These are phyloP conservation scores for Suillus subalutaceus DNA, from an alignment of 768 basidiomycete genomes.

Conservation along the genomic window DNA sequence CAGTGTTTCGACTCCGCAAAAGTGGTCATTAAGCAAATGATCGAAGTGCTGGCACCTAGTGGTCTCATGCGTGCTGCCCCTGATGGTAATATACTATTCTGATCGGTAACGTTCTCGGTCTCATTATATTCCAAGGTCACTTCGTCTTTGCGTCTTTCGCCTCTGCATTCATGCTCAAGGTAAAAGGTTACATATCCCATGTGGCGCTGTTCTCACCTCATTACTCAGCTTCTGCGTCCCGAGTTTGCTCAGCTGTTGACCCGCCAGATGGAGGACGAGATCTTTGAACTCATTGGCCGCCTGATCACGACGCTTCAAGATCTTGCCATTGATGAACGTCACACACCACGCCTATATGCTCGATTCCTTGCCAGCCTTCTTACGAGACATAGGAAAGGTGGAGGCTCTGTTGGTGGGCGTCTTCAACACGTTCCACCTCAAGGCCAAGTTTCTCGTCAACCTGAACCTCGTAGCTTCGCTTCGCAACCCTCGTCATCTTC, in stretches of 20 bases:
- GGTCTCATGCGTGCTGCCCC: constrained; percentile 81
- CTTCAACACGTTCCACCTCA: constrained; percentile 54
- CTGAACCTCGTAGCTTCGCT: constrained; percentile 17
- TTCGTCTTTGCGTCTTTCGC: constrained; percentile 83
- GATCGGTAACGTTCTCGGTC: neutral
- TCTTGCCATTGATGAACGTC: constrained; percentile 80
- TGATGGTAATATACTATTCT: constrained; percentile 54
- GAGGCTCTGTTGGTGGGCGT: constrained; percentile 54
- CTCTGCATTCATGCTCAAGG: constrained; percentile 82
- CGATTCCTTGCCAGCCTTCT: constrained; percentile 78
- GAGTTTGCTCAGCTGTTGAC: constrained; percentile 68
- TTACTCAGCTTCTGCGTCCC: constrained; percentile 63
- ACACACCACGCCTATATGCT: constrained; percentile 80
- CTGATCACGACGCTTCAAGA: constrained; percentile 74
- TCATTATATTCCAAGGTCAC: constrained; percentile 48
- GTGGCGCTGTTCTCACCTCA: neutral
- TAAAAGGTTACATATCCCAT: constrained; percentile 26
- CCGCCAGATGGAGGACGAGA: constrained; percentile 63
- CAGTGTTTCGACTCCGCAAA: constrained; percentile 77
- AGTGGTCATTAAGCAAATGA: constrained; percentile 63
- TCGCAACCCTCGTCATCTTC: constrained; percentile 35
- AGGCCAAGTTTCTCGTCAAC: constrained; percentile 29
- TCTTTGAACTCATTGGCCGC: constrained; percentile 70
- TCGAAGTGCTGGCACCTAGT: constrained; percentile 65
- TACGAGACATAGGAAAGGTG: constrained; percentile 68